Conservation (phyloP, 805 yeast species). For the Scheffersomyces coipomensis region DNA sequence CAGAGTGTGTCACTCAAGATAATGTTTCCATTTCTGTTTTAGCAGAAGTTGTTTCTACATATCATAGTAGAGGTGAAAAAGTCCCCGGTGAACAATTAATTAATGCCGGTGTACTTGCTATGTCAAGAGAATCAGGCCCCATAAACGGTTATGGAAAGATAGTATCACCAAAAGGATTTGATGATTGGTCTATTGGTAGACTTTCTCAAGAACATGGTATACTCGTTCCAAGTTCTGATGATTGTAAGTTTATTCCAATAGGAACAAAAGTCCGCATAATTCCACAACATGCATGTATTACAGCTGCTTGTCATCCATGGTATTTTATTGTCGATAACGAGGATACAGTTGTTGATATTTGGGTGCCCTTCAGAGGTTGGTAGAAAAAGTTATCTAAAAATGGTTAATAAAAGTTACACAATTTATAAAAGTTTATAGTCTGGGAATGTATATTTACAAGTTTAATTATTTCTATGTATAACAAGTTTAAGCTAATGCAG, state of each 20-base stretch:
- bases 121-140: conserved; percentile 64
- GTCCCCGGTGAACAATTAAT: conserved; percentile 60
- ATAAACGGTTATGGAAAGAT: conserved; percentile 61
- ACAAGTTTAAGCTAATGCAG: conserved; percentile 34
- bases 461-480: too few species aligned
- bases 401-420: not conserved
- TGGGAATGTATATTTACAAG: conserved; percentile 1
- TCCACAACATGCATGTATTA: conserved; percentile 75
- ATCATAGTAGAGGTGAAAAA: conserved; percentile 52
- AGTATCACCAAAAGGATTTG: conserved; percentile 36
- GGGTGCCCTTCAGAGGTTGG: conserved; percentile 51
- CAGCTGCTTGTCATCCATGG: conserved; percentile 61
- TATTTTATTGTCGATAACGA: conserved; percentile 52
- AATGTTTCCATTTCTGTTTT: conserved; percentile 63
- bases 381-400: conserved; percentile 2
- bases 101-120: conserved; percentile 71
- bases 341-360: conserved; percentile 54
- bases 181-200: conserved; percentile 64
- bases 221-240: conserved; percentile 42
- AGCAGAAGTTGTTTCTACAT: conserved; percentile 55
- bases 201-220: conserved; percentile 82
- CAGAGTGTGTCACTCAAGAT: conserved; percentile 58
- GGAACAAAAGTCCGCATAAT: conserved; percentile 56
- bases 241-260: conserved; percentile 41
- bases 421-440: not conserved